Conservation (phyloP, 2,329 filamentous ascomycete genomes). For the Claviceps arundinis region DNA sequence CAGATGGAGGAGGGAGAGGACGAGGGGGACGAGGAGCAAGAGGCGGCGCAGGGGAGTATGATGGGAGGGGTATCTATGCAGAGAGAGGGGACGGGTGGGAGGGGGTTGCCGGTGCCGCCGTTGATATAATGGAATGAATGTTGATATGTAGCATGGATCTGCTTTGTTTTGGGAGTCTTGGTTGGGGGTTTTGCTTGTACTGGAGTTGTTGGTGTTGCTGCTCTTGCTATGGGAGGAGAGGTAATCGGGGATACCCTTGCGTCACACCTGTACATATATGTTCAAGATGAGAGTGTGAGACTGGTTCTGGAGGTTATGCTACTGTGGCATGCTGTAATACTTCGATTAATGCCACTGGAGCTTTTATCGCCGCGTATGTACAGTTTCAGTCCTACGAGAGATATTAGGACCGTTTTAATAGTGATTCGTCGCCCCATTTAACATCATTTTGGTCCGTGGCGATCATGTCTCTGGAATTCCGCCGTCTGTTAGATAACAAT, state of each 20-base stretch:
- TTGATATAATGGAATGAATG: constrained; percentile 7
- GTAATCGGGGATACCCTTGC: not conserved
- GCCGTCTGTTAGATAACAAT: no score
- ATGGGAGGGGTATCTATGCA: constrained; percentile 27
- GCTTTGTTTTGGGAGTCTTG: not conserved
- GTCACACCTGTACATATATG: not conserved
- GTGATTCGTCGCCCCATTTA: no score
- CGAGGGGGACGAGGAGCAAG: constrained; percentile 14
- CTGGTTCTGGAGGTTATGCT: not conserved
- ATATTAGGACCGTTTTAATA: no score
- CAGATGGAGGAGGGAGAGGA: constrained; percentile 22
- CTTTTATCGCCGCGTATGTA: no score
- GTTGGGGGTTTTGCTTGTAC: not conserved
- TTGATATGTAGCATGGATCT: not conserved
- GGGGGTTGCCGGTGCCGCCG: constrained; percentile 17
- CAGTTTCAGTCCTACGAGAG: no score
- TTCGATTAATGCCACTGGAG: no score
- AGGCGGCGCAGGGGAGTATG: constrained; percentile 10
- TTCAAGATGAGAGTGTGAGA: not conserved
- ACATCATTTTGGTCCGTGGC: no score
- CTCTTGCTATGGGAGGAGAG: not conserved
- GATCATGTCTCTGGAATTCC: no score
- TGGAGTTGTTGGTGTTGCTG: not conserved
- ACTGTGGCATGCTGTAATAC: not conserved
- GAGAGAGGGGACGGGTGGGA: constrained; percentile 19